Conservation (phyloP, 2,329 filamentous ascomycete genomes). For the Camptophora hylomeconis region DNA sequence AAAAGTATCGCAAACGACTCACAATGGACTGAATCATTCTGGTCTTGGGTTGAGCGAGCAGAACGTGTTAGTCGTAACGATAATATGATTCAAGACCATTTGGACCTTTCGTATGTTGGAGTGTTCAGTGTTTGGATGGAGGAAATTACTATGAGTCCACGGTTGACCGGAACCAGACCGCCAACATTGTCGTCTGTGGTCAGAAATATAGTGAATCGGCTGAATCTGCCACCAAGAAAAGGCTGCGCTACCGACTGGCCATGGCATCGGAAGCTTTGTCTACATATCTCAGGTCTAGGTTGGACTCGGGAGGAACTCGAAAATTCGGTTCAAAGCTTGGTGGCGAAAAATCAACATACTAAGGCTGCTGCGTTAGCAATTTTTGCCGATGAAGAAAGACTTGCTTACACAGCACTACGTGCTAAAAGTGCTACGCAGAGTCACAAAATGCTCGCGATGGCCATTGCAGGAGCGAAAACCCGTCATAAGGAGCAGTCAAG, state of each 20-base stretch:
- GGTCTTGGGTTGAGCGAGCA: constrained; percentile 44
- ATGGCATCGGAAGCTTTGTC: constrained; percentile 46
- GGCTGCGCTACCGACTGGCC: constrained; percentile 38
- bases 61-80: constrained; percentile 28
- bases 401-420: constrained; percentile 44
- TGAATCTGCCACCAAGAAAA: constrained; percentile 39
- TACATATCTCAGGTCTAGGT: constrained; percentile 46
- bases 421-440: constrained; percentile 40
- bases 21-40: constrained; percentile 43
- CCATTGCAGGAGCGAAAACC: constrained; percentile 32
- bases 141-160: constrained; percentile 29
- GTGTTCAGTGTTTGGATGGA: constrained; percentile 46
- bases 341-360: constrained; percentile 42
- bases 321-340: constrained; percentile 36
- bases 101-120: constrained; percentile 50
- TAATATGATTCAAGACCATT: constrained; percentile 41
- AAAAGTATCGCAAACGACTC: constrained; percentile 42
- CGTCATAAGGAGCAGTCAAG: constrained; percentile 4
- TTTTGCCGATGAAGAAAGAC: constrained; percentile 45
- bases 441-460: constrained; percentile 43
- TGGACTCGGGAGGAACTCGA: constrained; percentile 39
- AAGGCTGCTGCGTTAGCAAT: constrained; percentile 51
- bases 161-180: constrained; percentile 14
- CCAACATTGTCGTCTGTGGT: constrained; percentile 26
- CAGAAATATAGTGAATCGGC: constrained; percentile 35